phyloP scores from a whole-genome alignment of 805 yeast species.

The Suhomyces sp. region DNA sequence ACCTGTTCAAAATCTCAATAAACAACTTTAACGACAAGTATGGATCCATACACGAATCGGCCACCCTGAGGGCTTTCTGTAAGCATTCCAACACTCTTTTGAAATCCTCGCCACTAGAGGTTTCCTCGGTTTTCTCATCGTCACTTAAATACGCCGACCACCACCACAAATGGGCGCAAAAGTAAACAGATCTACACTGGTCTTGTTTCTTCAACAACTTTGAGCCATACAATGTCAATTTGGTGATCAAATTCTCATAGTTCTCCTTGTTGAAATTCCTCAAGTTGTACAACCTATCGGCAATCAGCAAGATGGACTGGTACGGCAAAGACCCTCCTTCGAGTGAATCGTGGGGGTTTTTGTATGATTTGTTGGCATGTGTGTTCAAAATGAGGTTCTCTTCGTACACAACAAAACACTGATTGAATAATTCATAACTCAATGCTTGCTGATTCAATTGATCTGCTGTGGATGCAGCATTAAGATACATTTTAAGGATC shows the following conservation, averaged over 20 bases:
- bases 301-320: conserved; percentile 46
- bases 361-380: neutral
- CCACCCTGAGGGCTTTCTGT: conserved; percentile 82
- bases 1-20: conserved; percentile 84
- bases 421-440: conserved; percentile 83
- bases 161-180: conserved; percentile 94
- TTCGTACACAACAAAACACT: conserved; percentile 83
- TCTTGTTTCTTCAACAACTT: conserved; percentile 88
- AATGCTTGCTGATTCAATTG: conserved; percentile 68
- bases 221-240: conserved; percentile 83
- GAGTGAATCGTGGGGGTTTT: conserved; percentile 37
- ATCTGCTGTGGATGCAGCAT: conserved; percentile 76
- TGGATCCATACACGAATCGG: conserved; percentile 90
- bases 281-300: conserved; percentile 43
- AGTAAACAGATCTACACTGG: conserved; percentile 87
- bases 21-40: conserved; percentile 73
- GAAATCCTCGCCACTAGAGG: conserved; percentile 21
- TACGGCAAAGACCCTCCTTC: conserved; percentile 49
- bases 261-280: conserved; percentile 56
- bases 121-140: conserved; percentile 20
- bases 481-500: conserved; percentile 52
- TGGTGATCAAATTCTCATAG: conserved; percentile 79
- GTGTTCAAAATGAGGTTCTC: conserved; percentile 39
- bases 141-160: conserved; percentile 56
- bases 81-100: conserved; percentile 88